Conservation (phyloP, 257 asterid genomes). For the Ocimum tenuiflorum region DNA sequence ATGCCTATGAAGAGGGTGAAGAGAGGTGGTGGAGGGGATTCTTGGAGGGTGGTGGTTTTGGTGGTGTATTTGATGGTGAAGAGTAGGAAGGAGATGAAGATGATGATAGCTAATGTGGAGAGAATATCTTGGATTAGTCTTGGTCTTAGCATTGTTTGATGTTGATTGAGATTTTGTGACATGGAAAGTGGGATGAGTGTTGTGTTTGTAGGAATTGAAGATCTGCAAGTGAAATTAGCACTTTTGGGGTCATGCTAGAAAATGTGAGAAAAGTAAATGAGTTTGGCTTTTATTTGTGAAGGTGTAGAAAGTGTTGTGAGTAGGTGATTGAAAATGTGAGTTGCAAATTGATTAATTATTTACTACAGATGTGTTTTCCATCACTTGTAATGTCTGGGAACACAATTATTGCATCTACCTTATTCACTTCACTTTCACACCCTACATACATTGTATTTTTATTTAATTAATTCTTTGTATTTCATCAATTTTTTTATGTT, state of each 20-base stretch:
- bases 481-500: too few species aligned
- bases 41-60: not conserved
- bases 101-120: conserved; percentile 21
- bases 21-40: not conserved
- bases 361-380: too few species aligned
- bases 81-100: conserved; percentile 36
- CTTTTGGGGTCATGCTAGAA: not conserved
- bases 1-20: conserved; percentile 54
- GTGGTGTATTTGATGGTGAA: conserved; percentile 34
- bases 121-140: conserved; percentile 25
- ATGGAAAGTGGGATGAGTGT: not conserved
- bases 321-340: conserved; percentile 23
- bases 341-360: too few species aligned
- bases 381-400: too few species aligned
- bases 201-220: not conserved
- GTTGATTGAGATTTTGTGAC: not conserved
- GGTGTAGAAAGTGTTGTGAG: not conserved
- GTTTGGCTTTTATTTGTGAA: not conserved
- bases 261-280: conserved; percentile 24
- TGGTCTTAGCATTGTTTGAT: conserved; percentile 15
- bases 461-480: too few species aligned
- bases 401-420: too few species aligned
- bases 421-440: too few species aligned
- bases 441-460: too few species aligned
- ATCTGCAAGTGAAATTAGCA: not conserved